These are phyloP conservation scores for Nakaseomyces uthaithaninus DNA, from an alignment of 1,139 yeast genomes.

Conservation along the genomic window DNA sequence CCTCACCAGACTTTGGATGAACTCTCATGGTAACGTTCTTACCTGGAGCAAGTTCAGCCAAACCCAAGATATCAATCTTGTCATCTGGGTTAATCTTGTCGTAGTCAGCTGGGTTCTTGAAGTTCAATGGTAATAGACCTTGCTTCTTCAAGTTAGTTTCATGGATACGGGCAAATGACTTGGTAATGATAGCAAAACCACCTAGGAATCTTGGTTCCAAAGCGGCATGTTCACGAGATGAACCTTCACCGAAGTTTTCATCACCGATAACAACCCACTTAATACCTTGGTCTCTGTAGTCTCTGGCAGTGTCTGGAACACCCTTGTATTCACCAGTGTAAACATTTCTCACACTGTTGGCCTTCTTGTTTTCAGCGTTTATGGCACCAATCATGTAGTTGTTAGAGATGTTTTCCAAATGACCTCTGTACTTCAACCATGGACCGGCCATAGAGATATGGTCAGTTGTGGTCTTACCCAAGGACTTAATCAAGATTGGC, in stretches of 20 bases:
- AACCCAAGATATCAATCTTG: slow-evolving; percentile 79
- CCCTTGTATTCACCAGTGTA: slow-evolving; percentile 89
- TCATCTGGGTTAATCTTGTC: slow-evolving; percentile 90
- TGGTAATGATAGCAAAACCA: slow-evolving; percentile 93
- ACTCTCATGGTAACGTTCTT: slow-evolving; percentile 80
- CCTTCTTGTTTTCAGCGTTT: slow-evolving; percentile 93
- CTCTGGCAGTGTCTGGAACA: slow-evolving; percentile 94
- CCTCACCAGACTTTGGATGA: slow-evolving; percentile 74
- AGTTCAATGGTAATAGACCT: slow-evolving; percentile 95
- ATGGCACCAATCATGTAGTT: slow-evolving; percentile 99
- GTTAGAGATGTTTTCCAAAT: slow-evolving; percentile 96
- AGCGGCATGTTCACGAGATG: slow-evolving; percentile 99
- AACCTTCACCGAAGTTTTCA: slow-evolving; percentile 99
- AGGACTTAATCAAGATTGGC: slow-evolving; percentile 93
- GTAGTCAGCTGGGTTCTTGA: slow-evolving; percentile 79
- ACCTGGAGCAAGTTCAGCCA: slow-evolving; percentile 86
- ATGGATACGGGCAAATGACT: slow-evolving; percentile 96
- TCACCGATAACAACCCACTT: slow-evolving; percentile 98
- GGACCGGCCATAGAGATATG: slow-evolving; percentile 99
- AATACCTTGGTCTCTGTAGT: slow-evolving; percentile 87
- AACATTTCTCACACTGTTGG: slow-evolving; percentile 82
- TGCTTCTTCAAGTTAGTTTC: slow-evolving; percentile 94
- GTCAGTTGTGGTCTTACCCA: slow-evolving; percentile 98
- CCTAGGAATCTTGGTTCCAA: slow-evolving; percentile 99
- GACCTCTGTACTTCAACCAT: slow-evolving; percentile 99